A percentile compares a stretch with the other conserved stretches of the same genome.
Conservation (phyloP, 768 basidiomycete genomes). For the Strobilomyces echinocephalus region DNA sequence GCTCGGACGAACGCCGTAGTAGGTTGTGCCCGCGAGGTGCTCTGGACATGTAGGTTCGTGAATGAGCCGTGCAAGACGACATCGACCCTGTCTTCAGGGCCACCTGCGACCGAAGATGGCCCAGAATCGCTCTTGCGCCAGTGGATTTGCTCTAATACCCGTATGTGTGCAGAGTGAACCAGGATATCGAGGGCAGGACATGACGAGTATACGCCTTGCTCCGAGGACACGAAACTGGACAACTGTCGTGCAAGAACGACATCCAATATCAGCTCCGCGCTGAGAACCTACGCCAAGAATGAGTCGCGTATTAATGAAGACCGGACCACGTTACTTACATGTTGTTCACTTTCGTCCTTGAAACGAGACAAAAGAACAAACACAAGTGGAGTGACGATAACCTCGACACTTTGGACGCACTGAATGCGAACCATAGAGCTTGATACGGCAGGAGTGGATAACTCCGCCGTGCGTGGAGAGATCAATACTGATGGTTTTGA, state of each 20-base stretch:
- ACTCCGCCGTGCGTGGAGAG: constrained; percentile 2
- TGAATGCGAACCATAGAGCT: constrained; percentile 34
- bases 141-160: constrained; percentile 44
- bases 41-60: constrained; percentile 15
- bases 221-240: constrained; percentile 26
- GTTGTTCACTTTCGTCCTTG: constrained; percentile 42
- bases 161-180: constrained; percentile 38
- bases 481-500: constrained; percentile 1
- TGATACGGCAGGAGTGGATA: neutral
- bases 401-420: constrained; percentile 33
- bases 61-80: constrained; percentile 16
- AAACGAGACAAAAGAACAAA: constrained; percentile 41
- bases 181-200: constrained; percentile 38
- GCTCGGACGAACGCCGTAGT: neutral
- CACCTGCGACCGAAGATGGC: neutral
- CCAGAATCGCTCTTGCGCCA: constrained; percentile 3
- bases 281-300: constrained; percentile 28
- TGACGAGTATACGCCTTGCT: constrained; percentile 10
- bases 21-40: neutral
- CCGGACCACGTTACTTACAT: constrained; percentile 43
- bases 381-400: constrained; percentile 55
- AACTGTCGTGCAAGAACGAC: constrained; percentile 40
- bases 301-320: neutral
- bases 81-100: constrained; percentile 12
- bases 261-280: constrained; percentile 38